Conservation (phyloP, 2,329 filamentous ascomycete species). For the Cladosporium cucumerinum region DNA sequence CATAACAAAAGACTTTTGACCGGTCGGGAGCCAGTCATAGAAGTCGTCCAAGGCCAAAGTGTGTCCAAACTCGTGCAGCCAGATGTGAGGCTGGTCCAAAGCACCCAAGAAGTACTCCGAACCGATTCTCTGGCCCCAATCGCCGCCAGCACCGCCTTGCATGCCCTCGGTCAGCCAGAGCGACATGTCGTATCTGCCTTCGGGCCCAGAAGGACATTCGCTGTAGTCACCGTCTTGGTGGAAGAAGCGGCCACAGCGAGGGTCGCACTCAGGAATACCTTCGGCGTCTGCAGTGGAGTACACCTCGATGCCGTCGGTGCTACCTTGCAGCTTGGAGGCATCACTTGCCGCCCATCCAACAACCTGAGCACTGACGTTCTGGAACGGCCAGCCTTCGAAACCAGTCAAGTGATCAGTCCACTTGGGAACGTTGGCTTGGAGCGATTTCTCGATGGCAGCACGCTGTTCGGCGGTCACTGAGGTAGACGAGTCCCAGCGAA, state of each 20-base stretch:
- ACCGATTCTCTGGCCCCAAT: conserved; percentile 48
- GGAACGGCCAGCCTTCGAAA: conserved; percentile 45
- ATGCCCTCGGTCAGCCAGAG: conserved; percentile 50
- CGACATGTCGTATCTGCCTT: conserved; percentile 45
- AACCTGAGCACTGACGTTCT: conserved; percentile 40
- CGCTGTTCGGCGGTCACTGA: conserved; percentile 41
- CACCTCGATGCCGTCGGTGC: conserved; percentile 38
- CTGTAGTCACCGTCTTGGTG: conserved; percentile 44
- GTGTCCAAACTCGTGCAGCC: conserved; percentile 48
- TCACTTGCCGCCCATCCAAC: conserved; percentile 46
- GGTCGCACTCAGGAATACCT: conserved; percentile 43
- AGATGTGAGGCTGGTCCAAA: conserved; percentile 44
- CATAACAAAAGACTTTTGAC: conserved; percentile 46
- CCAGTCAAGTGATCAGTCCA: conserved; percentile 46
- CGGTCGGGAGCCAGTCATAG: conserved; percentile 46
- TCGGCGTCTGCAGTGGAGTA: conserved; percentile 43
- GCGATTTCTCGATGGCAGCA: conserved; percentile 35
- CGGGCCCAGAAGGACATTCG: conserved; percentile 39
- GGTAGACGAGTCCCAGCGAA: conserved; percentile 44
- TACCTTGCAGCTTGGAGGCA: conserved; percentile 37
- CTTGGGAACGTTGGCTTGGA: conserved; percentile 38
- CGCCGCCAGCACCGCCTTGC: conserved; percentile 44
- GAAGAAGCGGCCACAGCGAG: conserved; percentile 45
- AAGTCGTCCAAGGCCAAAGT: conserved; percentile 46
- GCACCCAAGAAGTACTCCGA: conserved; percentile 44